Evolutionary conservation across 805 yeast species (phyloP).

Genomic region (Yarrowia alimentaria): DNA sequence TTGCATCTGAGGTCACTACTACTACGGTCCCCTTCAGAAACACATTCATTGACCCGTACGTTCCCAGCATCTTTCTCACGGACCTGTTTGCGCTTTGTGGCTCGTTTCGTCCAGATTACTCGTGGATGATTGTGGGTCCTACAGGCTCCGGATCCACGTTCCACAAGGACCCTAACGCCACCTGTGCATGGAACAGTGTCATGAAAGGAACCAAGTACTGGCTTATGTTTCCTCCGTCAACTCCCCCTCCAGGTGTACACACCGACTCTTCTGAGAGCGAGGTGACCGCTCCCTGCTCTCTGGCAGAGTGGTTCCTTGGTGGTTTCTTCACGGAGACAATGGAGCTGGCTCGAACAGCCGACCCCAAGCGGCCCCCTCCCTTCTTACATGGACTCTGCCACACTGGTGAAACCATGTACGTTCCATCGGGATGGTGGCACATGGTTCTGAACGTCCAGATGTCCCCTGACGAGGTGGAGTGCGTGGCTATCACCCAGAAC

Average conservation of each 20-base stretch:
- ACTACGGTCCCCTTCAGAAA: not conserved
- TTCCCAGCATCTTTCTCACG: slow-evolving; percentile 32
- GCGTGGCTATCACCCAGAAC: slow-evolving; percentile 82
- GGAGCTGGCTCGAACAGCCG: too few species aligned
- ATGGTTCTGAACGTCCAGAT: slow-evolving; percentile 77
- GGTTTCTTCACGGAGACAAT: slow-evolving; percentile 59
- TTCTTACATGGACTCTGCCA: slow-evolving; percentile 69
- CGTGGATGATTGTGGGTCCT: slow-evolving; percentile 92
- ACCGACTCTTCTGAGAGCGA: slow-evolving; percentile 65
- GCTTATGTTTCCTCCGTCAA: slow-evolving; percentile 82
- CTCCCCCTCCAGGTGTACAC: slow-evolving; percentile 87
- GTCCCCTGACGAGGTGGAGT: slow-evolving; percentile 46
- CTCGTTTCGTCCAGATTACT: slow-evolving; percentile 69
- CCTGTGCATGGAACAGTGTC: slow-evolving; percentile 87
- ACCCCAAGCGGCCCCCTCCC: too few species aligned
- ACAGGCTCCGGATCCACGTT: slow-evolving; percentile 80
- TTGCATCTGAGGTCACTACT: too few species aligned
- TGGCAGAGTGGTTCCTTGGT: slow-evolving; percentile 85
- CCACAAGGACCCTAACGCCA: slow-evolving; percentile 89
- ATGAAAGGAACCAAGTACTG: slow-evolving; percentile 75
- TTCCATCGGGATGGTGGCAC: slow-evolving; percentile 99
- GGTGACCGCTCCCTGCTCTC: slow-evolving; percentile 87
- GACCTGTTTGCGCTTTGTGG: slow-evolving; percentile 30
- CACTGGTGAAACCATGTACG: slow-evolving; percentile 82
- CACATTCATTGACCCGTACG: slow-evolving; percentile 7